phyloP scores from a whole-genome alignment of 495 filamentous ascomycete species.

The Mytilinidion resinicola region DNA sequence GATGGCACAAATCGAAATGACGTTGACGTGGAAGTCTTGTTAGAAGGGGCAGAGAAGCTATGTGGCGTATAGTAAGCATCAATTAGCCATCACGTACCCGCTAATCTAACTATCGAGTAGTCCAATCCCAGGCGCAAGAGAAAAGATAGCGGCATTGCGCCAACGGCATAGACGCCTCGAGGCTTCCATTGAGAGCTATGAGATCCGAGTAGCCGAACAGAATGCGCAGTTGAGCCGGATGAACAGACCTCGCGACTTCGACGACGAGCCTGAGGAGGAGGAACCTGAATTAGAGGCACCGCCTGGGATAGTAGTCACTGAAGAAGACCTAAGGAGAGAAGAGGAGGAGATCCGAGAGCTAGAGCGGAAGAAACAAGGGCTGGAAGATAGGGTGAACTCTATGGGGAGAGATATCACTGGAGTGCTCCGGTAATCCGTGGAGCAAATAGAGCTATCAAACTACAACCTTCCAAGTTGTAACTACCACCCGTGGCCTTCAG shows the following conservation, averaged over 20 bases:
- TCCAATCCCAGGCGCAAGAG: slow-evolving; percentile 72
- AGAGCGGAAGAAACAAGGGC: slow-evolving; percentile 64
- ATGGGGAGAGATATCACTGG: slow-evolving; percentile 64
- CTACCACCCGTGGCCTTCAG: too few species aligned
- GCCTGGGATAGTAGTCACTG: slow-evolving; percentile 48
- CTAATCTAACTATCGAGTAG: slow-evolving; percentile 35
- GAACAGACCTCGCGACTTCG: slow-evolving; percentile 52
- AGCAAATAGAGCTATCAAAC: not conserved
- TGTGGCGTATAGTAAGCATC: slow-evolving; percentile 71
- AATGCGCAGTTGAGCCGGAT: slow-evolving; percentile 64
- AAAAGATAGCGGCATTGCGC: slow-evolving; percentile 67
- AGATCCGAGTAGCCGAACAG: slow-evolving; percentile 72
- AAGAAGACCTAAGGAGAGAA: slow-evolving; percentile 63
- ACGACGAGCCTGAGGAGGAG: slow-evolving; percentile 37
- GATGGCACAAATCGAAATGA: slow-evolving; percentile 50
- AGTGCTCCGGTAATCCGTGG: slow-evolving; percentile 19
- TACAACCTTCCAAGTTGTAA: not conserved
- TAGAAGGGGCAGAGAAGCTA: slow-evolving; percentile 85
- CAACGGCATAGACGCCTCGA: slow-evolving; percentile 63
- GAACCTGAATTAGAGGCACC: slow-evolving; percentile 34
- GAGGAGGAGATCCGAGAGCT: slow-evolving; percentile 73
- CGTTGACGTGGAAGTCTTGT: slow-evolving; percentile 77
- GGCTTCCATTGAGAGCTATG: slow-evolving; percentile 72
- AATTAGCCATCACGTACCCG: not conserved
- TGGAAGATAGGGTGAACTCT: slow-evolving; percentile 71